Base-by-base conservation (phyloP, 1,139 yeast species). In the Saccharomyces pastorianus region DNA sequence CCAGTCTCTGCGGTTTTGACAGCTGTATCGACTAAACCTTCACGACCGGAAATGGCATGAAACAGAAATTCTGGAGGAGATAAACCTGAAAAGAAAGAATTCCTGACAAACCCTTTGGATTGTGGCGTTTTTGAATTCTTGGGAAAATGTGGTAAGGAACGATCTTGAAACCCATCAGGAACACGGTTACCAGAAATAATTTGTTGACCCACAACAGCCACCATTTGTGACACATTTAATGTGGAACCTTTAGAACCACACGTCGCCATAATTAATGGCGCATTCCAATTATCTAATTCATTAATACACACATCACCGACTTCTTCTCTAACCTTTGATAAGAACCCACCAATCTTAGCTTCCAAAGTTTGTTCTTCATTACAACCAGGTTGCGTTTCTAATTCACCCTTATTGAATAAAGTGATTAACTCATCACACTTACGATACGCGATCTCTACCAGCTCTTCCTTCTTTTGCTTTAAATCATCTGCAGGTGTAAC, bases 191-290 rank as follows among this genome's bases (percentile, higher is more conserved):
- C 99, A 4, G 96, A 84, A 64, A 95, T 95, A 76, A 95, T 95
- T 72, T 95, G 99, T 74, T 95, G 99, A 56, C 99, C 99, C 51
- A 95, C 99, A 70, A 95, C 97, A 0, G 99, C 99, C 79, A 95
- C 99, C 99, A 95, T 95, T 75, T 95, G 99, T 9, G 99, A 93
- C 48, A 95, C 99, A 71, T 95, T 95, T 61, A 95, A 81, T 0
- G 97, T 90, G 46, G 99, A 93, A 72, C 99, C 99, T 72, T 95
- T 95, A 51, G 99, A 93, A 63, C 99, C 99, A 80, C 99, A 93
- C 0, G 96, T 89, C 9, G 99, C 98, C 99, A 95, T 95, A 68
- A 95, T 91, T 67, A 95, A 80, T 46, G 99, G 99, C 41, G 99
- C 96, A 71, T 95, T 95, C 49, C 90, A 81, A 54, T 87, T 81